Evolutionary conservation across 495 filamentous ascomycete genomes (phyloP), one percentile per base, ranked within the genome.

Genomic region (Lasiosphaeris hirsuta): DNA sequence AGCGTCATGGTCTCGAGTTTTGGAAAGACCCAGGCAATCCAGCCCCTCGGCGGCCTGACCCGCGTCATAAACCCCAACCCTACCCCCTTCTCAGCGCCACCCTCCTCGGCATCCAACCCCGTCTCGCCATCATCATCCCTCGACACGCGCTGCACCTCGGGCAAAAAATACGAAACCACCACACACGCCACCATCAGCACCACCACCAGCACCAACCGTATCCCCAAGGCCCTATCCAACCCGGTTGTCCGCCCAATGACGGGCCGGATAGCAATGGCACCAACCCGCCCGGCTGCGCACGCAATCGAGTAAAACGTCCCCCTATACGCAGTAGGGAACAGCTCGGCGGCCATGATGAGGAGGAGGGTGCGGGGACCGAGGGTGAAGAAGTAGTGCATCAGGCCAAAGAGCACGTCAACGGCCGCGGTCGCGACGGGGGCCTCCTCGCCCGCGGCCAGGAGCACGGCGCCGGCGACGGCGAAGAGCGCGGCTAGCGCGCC

Each of bases 291-390:
- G 6, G 71, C 51, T 0, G 71, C 83, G 18, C 82, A 82, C 51
- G 73, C 75, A 56, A 86, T 64, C 35, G 82, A 82, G 59, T 84
- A 80, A 61, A 77, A 80, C 1, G 80, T 81, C 43, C 70, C 78
- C 40, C 84, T 75, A 64, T 84, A 82, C 36, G 79, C 79, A 23
- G 84, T 85, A 9, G 84, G 84, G 63, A 85, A 86, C 37, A 83
- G 68, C 64, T 86, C 83, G 34, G 77, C 81, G 13, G 81, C 81
- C 47, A 83, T 76, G 19, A 78, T 72, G 52, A 71, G 72, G 5
- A 72, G 71, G 0, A 72, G 70, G 1, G 74, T 67, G 19, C 73
- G 75, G 7, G 75, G 75, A 8, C 75, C 75, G 46, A 70, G 37
- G 46, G 65, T 70, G 56, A 75, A 76, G 17, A 76, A 56, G 37